Percentiles rank a stretch among this genome's conserved stretches.
Evolutionary conservation across 345 rosid species (phyloP).

Genomic region (Salix suchowensis): DNA sequence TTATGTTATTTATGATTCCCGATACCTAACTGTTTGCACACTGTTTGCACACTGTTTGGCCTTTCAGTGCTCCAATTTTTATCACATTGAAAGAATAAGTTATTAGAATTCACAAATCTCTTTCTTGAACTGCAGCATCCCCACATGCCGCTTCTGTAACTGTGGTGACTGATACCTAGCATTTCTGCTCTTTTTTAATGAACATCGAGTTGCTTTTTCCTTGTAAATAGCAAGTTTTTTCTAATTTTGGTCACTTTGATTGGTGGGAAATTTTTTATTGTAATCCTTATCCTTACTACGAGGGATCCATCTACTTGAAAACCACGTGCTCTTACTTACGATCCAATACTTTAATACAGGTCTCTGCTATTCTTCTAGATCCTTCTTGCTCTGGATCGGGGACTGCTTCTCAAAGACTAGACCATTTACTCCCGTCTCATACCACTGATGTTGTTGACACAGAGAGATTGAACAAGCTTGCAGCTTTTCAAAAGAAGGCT

Average conservation of each 20-base stretch:
- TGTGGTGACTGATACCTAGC: not conserved
- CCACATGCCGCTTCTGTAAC: too few species aligned
- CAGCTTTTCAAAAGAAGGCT: conserved; percentile 82
- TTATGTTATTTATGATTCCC: not conserved
- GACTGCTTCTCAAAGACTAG: conserved; percentile 71
- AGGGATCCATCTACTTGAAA: not conserved
- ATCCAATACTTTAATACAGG: conserved; percentile 32
- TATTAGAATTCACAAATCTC: not conserved
- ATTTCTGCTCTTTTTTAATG: too few species aligned
- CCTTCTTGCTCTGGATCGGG: conserved; percentile 99
- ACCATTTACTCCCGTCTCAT: conserved; percentile 85
- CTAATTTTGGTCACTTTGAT: too few species aligned
- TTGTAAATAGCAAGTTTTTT: not conserved
- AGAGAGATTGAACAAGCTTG: conserved; percentile 65
- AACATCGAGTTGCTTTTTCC: not conserved
- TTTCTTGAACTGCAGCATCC: not conserved
- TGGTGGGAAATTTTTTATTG: too few species aligned
- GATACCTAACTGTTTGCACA: too few species aligned
- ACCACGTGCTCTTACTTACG: not conserved
- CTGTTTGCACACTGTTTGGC: not conserved
- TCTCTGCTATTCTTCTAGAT: conserved; percentile 79
- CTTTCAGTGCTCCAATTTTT: not conserved
- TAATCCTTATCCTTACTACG: too few species aligned
- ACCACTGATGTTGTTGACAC: conserved; percentile 25
- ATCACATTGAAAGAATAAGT: not conserved